Evolutionary conservation across 108 stramenopile genomes (phyloP).

Genomic region (Schizochytrium sp.): DNA sequence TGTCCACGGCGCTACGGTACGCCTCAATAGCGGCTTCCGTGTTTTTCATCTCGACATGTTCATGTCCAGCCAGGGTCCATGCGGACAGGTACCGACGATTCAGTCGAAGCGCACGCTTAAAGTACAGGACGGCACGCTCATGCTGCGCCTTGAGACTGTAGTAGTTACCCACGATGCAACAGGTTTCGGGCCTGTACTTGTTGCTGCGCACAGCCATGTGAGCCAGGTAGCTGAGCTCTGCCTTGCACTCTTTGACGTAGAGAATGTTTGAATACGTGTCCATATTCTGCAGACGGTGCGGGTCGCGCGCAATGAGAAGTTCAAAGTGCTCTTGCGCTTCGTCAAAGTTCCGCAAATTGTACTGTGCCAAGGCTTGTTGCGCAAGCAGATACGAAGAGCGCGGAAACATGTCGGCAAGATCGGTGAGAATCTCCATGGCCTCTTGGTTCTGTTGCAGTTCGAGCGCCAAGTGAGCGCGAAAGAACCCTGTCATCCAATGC

Average conservation of each 20-base stretch:
- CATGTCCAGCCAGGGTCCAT: slow-evolving; percentile 97
- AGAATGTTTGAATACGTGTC: slow-evolving; percentile 85
- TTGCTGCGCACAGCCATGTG: slow-evolving; percentile 73
- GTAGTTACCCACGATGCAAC: slow-evolving; percentile 93
- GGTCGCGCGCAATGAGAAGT: slow-evolving; percentile 59
- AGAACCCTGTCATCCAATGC: slow-evolving; percentile 80
- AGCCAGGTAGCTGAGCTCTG: slow-evolving; percentile 67
- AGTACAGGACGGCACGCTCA: slow-evolving; percentile 87
- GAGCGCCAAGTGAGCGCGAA: slow-evolving; percentile 74
- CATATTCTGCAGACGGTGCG: slow-evolving; percentile 76
- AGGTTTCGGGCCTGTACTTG: slow-evolving; percentile 87
- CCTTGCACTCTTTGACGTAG: slow-evolving; percentile 84
- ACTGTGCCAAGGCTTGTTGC: slow-evolving; percentile 70
- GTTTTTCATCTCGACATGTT: slow-evolving; percentile 91
- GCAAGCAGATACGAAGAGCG: slow-evolving; percentile 62
- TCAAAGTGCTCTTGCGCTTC: slow-evolving; percentile 70
- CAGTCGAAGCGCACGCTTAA: slow-evolving; percentile 78
- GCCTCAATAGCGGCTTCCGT: slow-evolving; percentile 88
- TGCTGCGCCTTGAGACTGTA: slow-evolving; percentile 86
- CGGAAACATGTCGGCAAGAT: slow-evolving; percentile 46
- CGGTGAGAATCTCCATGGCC: slow-evolving; percentile 20
- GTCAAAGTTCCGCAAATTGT: slow-evolving; percentile 80
- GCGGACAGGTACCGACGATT: slow-evolving; percentile 80
- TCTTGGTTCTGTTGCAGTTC: slow-evolving; percentile 76
- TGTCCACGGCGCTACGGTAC: slow-evolving; percentile 92